A percentile compares a stretch with the other conserved stretches of the same genome.
phyloP scores from a whole-genome alignment of 768 basidiomycete genomes.

The Fistulinella prunicolor region DNA sequence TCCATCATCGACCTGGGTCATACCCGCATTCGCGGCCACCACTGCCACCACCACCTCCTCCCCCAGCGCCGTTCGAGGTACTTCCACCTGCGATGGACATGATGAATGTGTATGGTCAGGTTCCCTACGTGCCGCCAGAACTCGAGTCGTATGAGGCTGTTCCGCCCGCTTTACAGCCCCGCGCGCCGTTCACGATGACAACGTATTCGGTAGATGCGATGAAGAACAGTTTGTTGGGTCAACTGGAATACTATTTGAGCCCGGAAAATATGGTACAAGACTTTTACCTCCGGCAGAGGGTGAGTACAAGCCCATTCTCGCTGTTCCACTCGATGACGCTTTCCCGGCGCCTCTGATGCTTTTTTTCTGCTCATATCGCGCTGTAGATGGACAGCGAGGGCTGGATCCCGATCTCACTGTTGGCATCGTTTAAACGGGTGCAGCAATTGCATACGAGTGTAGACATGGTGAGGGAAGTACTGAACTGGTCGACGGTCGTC shows the following conservation, averaged over 20 bases:
- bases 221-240: conserved; percentile 68
- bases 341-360: too few relatives aligned
- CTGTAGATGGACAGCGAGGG: conserved; percentile 84
- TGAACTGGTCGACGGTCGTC: conserved; percentile 61
- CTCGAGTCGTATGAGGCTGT: conserved; percentile 28
- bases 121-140: conserved; percentile 32
- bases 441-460: conserved; percentile 57
- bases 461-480: conserved; percentile 65
- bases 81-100: conserved; percentile 24
- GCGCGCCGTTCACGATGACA: conserved; percentile 43
- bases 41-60: neutral
- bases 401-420: conserved; percentile 78
- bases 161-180: conserved; percentile 20
- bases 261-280: conserved; percentile 89
- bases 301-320: conserved; percentile 35
- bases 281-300: conserved; percentile 74
- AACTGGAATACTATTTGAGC: conserved; percentile 92
- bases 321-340: neutral
- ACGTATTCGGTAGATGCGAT: conserved; percentile 64
- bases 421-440: conserved; percentile 88
- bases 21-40: conserved; percentile 30
- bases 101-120: conserved; percentile 29
- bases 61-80: conserved; percentile 25
- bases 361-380: neutral
- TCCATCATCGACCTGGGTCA: conserved; percentile 34